These are phyloP conservation scores for Golubevia pallescens DNA, from an alignment of 1,284 basidiomycete genomes.

Conservation along the genomic window DNA sequence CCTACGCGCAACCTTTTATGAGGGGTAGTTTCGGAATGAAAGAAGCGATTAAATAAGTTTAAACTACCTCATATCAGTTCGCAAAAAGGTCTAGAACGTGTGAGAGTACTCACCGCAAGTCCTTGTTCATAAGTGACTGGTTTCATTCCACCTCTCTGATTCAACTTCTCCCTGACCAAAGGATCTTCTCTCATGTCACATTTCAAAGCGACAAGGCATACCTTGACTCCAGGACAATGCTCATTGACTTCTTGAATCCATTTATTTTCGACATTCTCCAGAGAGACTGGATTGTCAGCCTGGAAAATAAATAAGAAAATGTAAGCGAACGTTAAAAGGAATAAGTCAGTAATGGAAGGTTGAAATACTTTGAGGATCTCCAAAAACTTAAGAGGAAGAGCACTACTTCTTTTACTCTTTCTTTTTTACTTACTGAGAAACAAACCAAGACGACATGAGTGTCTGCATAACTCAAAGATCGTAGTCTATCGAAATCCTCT, in stretches of 20 bases:
- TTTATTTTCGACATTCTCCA: conserved; percentile 76
- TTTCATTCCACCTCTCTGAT: neutral
- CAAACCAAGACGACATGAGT: conserved; percentile 78
- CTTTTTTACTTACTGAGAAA: no score
- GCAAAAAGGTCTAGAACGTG: no score
- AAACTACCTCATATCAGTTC: no score
- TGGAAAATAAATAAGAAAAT: neutral
- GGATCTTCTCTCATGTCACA: conserved; percentile 88
- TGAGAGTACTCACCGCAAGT: neutral
- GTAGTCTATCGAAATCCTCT: conserved; percentile 91
- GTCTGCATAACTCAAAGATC: conserved; percentile 90
- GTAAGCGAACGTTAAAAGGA: no score
- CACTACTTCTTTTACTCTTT: no score
- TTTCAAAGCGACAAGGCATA: conserved; percentile 74
- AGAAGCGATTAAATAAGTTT: no score
- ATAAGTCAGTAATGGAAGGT: no score
- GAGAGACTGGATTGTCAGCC: conserved; percentile 71
- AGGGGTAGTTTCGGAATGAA: no score
- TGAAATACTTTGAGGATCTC: no score
- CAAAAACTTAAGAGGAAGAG: no score
- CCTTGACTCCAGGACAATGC: conserved; percentile 91
- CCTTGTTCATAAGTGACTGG: neutral
- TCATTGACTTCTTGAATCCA: conserved; percentile 69
- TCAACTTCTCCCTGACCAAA: conserved; percentile 70
- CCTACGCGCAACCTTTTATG: conserved; percentile 16